Conservation (phyloP, 2,329 filamentous ascomycete species). For the Penicillium sp. region DNA sequence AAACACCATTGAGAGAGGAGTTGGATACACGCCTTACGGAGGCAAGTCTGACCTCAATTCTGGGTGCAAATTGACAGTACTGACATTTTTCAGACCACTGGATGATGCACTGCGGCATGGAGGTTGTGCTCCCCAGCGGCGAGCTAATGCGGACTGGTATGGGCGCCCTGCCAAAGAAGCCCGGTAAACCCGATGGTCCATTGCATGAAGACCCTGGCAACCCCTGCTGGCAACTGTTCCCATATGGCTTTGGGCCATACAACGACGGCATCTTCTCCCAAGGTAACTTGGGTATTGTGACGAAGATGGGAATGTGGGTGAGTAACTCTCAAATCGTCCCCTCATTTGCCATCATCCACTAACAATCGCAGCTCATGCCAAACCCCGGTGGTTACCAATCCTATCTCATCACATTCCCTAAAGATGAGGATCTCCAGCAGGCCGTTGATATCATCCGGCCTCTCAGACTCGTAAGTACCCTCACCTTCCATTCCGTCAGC, state of each 20-base stretch:
- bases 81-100: not conserved
- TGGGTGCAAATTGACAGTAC: not conserved
- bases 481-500: not conserved
- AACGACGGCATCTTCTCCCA: slow-evolving; percentile 28
- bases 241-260: slow-evolving; percentile 40
- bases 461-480: slow-evolving; percentile 18
- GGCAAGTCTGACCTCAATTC: not conserved
- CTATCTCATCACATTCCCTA: slow-evolving; percentile 44
- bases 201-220: slow-evolving; percentile 17
- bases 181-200: not conserved
- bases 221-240: slow-evolving; percentile 43
- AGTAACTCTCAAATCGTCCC: not conserved
- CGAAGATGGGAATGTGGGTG: not conserved
- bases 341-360: not conserved
- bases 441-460: slow-evolving; percentile 38
- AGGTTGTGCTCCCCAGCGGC: slow-evolving; percentile 46
- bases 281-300: not conserved
- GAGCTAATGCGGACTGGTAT: slow-evolving; percentile 46
- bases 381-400: slow-evolving; percentile 48
- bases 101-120: slow-evolving; percentile 38
- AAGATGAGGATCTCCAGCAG: slow-evolving; percentile 47
- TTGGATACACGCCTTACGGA: slow-evolving; percentile 41
- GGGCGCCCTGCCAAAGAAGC: slow-evolving; percentile 34
- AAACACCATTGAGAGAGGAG: slow-evolving; percentile 45
- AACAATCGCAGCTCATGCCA: slow-evolving; percentile 42